phyloP scores from a whole-genome alignment of 169 alveolate genomes.

The Babesia ovis region DNA sequence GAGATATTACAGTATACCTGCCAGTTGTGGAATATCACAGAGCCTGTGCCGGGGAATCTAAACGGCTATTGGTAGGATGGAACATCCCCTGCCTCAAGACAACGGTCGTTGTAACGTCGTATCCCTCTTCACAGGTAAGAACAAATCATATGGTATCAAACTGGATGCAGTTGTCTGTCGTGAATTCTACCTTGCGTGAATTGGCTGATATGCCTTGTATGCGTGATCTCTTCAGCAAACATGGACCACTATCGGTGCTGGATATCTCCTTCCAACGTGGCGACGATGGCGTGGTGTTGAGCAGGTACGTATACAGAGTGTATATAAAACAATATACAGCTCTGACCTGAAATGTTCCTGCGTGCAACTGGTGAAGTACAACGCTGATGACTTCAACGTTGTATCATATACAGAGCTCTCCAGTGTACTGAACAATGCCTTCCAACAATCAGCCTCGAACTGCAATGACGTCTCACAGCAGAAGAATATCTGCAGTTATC shows the following conservation, averaged over 20 bases:
- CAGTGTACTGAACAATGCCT: background rate
- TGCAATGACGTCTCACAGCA: background rate
- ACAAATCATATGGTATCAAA: background rate
- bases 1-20: constrained; percentile 5
- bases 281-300: background rate
- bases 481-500: constrained; percentile 1
- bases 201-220: background rate
- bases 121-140: constrained; percentile 28
- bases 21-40: constrained; percentile 6
- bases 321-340: background rate
- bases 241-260: constrained; percentile 10
- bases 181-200: background rate
- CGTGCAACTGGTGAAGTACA: constrained; percentile 15
- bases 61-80: constrained; percentile 23
- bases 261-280: constrained; percentile 1
- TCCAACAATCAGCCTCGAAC: background rate
- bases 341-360: background rate
- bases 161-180: background rate
- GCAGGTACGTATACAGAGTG: background rate
- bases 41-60: constrained; percentile 5
- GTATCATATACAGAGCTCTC: constrained; percentile 20
- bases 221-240: constrained; percentile 9
- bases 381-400: constrained; percentile 6
- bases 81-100: constrained; percentile 4
- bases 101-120: constrained; percentile 22